A percentile compares a stretch with the other conserved stretches of the same genome.
phyloP scores from a whole-genome alignment of 2,329 filamentous ascomycete species.

The Didymella sp. region DNA sequence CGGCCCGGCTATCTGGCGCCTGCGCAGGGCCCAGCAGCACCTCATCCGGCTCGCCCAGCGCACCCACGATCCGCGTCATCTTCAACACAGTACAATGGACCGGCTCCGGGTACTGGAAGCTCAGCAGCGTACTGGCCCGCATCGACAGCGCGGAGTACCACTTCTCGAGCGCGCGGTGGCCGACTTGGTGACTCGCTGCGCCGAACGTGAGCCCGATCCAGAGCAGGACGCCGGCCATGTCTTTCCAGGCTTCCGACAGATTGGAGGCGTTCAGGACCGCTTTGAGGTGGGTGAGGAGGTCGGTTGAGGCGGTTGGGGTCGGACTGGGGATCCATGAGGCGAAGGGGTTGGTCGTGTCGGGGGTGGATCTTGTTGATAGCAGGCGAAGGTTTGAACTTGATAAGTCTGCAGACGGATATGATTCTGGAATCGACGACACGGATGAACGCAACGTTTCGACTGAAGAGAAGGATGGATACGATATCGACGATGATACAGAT shows the following conservation, averaged over 20 bases:
- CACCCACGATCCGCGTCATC: conserved; percentile 37
- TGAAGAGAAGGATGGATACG: conserved; percentile 19
- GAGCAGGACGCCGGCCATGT: conserved; percentile 49
- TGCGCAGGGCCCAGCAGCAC: no score
- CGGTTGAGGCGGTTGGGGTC: conserved; percentile 1
- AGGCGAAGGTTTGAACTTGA: neutral
- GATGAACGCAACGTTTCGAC: conserved; percentile 13
- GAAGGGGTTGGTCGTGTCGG: neutral
- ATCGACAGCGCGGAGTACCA: conserved; percentile 46
- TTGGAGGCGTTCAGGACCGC: conserved; percentile 40
- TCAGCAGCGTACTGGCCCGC: conserved; percentile 43
- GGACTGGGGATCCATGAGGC: neutral
- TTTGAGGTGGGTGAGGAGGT: conserved; percentile 34
- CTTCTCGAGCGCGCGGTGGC: conserved; percentile 30
- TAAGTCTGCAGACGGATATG: neutral
- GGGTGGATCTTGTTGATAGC: neutral
- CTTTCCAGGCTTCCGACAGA: conserved; percentile 44
- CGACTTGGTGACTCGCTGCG: conserved; percentile 38
- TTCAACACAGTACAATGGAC: conserved; percentile 38
- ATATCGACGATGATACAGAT: conserved; percentile 3
- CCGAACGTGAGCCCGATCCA: conserved; percentile 46
- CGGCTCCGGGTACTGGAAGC: conserved; percentile 46
- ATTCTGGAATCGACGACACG: neutral
- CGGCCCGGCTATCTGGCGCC: no score
- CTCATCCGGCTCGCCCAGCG: conserved; percentile 9